These are phyloP conservation scores for Carex arenaria DNA, from an alignment of 202 grass and related monocot species.

Conservation along the genomic window DNA sequence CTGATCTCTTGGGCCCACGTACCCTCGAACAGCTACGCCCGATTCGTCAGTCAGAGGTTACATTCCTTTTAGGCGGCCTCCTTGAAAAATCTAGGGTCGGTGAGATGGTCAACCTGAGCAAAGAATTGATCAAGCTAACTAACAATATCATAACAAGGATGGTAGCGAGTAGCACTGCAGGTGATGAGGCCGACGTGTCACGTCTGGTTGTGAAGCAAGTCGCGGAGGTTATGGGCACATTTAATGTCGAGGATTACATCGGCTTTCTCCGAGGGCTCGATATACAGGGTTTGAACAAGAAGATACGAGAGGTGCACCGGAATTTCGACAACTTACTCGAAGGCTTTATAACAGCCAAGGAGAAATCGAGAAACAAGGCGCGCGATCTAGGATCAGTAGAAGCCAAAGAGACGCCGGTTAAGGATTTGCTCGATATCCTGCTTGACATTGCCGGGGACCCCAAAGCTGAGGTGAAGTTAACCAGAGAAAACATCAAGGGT, in stretches of 20 bases:
- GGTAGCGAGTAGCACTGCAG: constrained; percentile 33
- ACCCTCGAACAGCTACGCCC: constrained; percentile 51
- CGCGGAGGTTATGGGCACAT: constrained; percentile 55
- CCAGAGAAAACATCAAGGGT: constrained; percentile 66
- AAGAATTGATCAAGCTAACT: constrained; percentile 40
- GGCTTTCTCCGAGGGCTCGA: constrained; percentile 37
- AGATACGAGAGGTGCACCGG: constrained; percentile 34
- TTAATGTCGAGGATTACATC: constrained; percentile 63
- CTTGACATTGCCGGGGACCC: constrained; percentile 43
- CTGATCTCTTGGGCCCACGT: constrained; percentile 57
- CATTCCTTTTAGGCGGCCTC: constrained; percentile 9
- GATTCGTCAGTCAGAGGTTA: constrained; percentile 37
- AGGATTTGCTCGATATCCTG: constrained; percentile 69
- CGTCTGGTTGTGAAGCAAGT: constrained; percentile 48
- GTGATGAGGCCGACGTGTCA: constrained; percentile 26
- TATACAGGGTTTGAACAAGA: constrained; percentile 47
- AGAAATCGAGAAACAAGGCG: constrained; percentile 7
- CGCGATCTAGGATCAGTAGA: background rate
- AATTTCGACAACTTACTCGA: constrained; percentile 55
- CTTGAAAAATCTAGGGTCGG: background rate
- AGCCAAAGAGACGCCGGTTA: background rate
- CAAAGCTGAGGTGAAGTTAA: constrained; percentile 45
- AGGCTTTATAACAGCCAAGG: constrained; percentile 38
- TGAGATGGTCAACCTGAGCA: constrained; percentile 34
- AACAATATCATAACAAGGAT: constrained; percentile 60